These are phyloP conservation scores for Glycyrrhiza uralensis DNA, from an alignment of 306 rosid species.

Conservation along the genomic window DNA sequence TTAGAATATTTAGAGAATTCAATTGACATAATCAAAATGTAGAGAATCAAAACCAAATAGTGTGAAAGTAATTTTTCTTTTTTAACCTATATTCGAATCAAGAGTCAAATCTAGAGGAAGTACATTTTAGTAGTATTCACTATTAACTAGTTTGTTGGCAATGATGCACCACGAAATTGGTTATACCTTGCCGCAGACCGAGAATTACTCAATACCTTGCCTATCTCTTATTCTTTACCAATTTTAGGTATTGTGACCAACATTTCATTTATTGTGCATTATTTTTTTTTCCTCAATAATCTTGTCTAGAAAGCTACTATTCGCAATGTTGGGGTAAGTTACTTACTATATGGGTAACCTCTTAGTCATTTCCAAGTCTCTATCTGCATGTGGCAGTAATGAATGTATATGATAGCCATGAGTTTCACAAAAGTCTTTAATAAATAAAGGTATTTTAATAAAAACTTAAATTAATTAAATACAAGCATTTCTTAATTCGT, in stretches of 20 bases:
- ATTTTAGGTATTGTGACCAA: background rate
- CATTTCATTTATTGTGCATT: conserved; percentile 11
- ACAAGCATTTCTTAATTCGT: no score
- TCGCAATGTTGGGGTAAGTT: background rate
- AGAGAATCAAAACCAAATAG: no score
- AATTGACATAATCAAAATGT: no score
- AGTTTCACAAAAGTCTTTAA: background rate
- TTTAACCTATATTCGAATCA: no score
- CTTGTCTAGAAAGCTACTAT: background rate
- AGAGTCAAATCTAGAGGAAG: no score
- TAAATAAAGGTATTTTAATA: no score
- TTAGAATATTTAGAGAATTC: no score
- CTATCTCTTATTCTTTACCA: background rate
- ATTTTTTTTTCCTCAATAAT: conserved; percentile 6
- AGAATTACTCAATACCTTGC: background rate
- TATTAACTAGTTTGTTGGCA: background rate
- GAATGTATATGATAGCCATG: background rate
- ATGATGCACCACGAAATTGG: background rate
- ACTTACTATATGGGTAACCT: background rate
- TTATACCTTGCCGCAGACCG: background rate
- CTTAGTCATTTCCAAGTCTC: background rate
- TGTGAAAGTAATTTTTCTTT: no score
- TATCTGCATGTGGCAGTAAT: background rate
- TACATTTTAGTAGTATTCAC: background rate
- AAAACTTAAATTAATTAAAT: no score